Base-by-base conservation (phyloP, 2,329 filamentous ascomycete species). In the Colletotrichum tanaceti region DNA sequence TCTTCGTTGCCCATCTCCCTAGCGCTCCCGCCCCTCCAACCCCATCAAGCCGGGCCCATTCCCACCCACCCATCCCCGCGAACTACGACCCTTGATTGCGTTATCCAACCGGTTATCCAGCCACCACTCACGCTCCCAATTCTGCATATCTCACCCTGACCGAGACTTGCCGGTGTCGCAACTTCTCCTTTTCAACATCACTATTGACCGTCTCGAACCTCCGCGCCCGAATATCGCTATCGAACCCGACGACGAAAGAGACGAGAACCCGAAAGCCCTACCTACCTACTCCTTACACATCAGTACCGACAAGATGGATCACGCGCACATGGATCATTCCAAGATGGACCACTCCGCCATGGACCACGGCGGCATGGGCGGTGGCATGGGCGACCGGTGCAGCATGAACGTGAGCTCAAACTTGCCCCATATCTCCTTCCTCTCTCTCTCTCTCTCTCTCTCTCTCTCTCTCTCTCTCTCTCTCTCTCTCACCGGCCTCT, bases 381-480 rank as follows among this genome's bases (percentile, higher is more conserved):
- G 87, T 75, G 85, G 84, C 77, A 89, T 88, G 85, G 84, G 84
- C 63, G 81, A 82, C 73, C 89, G 90, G 85, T 98, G 94, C 87
- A 94, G 85, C 80, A 98, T 98, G 93, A 97, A 94, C 80, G 94
- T 95, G 82, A 75, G 90, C 75, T 59, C 66, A 39, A 55, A 20
- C 41, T 43, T 18, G 22, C n/a, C 47, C 47, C 39, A 14, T 18
- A 24, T 35, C 24, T 44, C 35, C 41, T 18, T 35, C 38, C 32
- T 46, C 35, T 44, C 58, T 70, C 50, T 35, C n/a, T 39, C 41
- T 24, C 14, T 20, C n/a, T 2, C 44, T 24, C 44, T 24, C 39
- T 4, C 10, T 24, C 14, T 20, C n/a, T 2, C 32, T 46, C 35
- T 44, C 58, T 70, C 50, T 35, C n/a, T 39, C 41, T 24, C 14